Percentiles rank a stretch among this genome's conserved stretches.
Evolutionary conservation across 139 green algal genomes (phyloP).

Genomic region (Chlamydomonas incerta): DNA sequence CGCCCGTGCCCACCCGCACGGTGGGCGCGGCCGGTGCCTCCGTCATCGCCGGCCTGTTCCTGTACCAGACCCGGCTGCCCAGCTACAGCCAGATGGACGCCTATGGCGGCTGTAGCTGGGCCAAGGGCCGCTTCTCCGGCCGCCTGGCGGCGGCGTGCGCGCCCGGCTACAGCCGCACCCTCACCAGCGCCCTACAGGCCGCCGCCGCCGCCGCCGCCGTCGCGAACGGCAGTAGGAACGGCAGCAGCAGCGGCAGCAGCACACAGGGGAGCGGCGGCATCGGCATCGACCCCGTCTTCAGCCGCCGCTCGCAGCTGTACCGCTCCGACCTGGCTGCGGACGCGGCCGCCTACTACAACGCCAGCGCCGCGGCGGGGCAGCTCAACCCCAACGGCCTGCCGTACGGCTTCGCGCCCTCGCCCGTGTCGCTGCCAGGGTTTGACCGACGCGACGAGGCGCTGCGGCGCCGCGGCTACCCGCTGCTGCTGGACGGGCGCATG

Average conservation of each 20-base stretch:
- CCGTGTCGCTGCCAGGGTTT: not conserved
- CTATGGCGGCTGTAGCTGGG: not conserved
- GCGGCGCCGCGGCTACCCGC: not conserved
- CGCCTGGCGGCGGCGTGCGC: not conserved
- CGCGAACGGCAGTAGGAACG: too few relatives aligned
- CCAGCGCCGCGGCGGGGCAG: not conserved
- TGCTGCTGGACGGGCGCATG: not conserved
- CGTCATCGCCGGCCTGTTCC: not conserved
- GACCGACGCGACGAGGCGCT: not conserved
- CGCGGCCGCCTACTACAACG: slow-evolving; percentile 30
- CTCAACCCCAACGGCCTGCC: slow-evolving; percentile 22
- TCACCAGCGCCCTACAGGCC: too few relatives aligned
- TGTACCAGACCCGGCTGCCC: not conserved
- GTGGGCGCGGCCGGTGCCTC: not conserved
- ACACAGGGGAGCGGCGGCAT: not conserved
- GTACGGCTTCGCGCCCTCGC: slow-evolving; percentile 23
- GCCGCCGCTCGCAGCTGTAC: not conserved
- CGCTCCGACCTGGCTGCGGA: not conserved
- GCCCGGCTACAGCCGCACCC: not conserved
- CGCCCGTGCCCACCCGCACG: not conserved
- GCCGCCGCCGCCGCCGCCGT: too few relatives aligned
- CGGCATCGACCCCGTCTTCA: slow-evolving; percentile 12
- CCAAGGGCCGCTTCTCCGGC: not conserved
- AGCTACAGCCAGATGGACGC: not conserved
- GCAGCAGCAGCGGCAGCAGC: not conserved